These are phyloP conservation scores for Exserohilum turcica DNA, from an alignment of 2,329 filamentous ascomycete species.

Conservation along the genomic window DNA sequence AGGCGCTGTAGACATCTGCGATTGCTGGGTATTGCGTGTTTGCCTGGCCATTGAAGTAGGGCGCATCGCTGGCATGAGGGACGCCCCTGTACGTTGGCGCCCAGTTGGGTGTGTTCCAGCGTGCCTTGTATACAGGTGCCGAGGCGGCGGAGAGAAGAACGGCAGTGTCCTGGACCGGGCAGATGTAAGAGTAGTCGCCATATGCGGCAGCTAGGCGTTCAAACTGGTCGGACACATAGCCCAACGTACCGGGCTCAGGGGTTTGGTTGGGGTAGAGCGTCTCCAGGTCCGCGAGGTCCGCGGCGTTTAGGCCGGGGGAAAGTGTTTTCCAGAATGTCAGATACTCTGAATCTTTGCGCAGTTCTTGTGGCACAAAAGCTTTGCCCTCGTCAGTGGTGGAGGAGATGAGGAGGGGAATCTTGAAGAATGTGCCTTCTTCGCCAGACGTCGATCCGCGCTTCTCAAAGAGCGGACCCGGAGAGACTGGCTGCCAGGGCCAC, in stretches of 20 bases:
- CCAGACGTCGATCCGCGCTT: slow-evolving; percentile 52
- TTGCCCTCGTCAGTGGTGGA: slow-evolving; percentile 47
- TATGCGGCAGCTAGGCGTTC: slow-evolving; percentile 52
- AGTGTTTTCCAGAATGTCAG: slow-evolving; percentile 39
- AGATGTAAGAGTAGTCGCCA: slow-evolving; percentile 45
- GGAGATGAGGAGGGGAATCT: slow-evolving; percentile 41
- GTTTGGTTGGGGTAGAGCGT: slow-evolving; percentile 36
- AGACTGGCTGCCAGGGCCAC: slow-evolving; percentile 58
- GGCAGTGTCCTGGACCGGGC: slow-evolving; percentile 44
- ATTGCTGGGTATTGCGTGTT: slow-evolving; percentile 39
- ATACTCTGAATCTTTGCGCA: slow-evolving; percentile 47
- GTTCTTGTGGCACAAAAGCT: slow-evolving; percentile 36
- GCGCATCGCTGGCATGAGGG: slow-evolving; percentile 39
- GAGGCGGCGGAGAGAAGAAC: slow-evolving; percentile 26
- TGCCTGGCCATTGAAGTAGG: slow-evolving; percentile 39
- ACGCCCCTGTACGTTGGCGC: slow-evolving; percentile 35
- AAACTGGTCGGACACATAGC: slow-evolving; percentile 52
- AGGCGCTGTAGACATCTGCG: slow-evolving; percentile 40
- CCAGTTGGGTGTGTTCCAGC: slow-evolving; percentile 44
- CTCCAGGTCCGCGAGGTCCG: slow-evolving; percentile 39
- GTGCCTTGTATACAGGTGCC: slow-evolving; percentile 42
- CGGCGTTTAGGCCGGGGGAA: slow-evolving; percentile 32
- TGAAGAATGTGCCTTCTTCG: slow-evolving; percentile 43
- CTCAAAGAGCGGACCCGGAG: slow-evolving; percentile 54
- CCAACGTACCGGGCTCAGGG: slow-evolving; percentile 24